Base-by-base conservation (phyloP, 1,284 basidiomycete species). In the Ceratobasidium papillatum region DNA sequence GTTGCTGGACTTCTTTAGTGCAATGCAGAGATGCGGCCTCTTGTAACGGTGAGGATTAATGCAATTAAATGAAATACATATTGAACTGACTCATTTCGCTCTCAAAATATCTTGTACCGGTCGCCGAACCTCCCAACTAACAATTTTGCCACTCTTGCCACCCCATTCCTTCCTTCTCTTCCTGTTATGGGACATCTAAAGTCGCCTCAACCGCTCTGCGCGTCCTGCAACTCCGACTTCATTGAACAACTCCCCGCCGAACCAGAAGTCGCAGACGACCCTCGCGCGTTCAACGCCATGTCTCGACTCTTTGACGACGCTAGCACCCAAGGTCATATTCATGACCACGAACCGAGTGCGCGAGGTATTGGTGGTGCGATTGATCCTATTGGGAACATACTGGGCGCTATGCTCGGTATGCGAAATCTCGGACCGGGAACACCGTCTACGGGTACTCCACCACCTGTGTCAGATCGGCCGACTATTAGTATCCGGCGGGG, bases 1-100 rank as follows among this genome's bases (percentile, higher is more conserved):
- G 22, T 41, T 30, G 51, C 2, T 54, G 30, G 27, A 47, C 45
- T 36, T 4, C 11, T 25, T 4, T 19, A 68, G 65, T 68, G 65
- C 52, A 54, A 54, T n/a, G 49, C 65, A 4, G 65, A 68, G 51
- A 68, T 68, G 65, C 65, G 65, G 2, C 65, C 65, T n/a, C 25
- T 45, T 17, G 25, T 30, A 22, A 56, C 8, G 32, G 65, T 68
- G 12, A 25, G 65, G n/a, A 8, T 51, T 49, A 25, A 7, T 51
- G 2, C 47, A 34, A 43, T 30, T 1, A 45, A 30, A 43, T 12
- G 2, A 27, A 3, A 17, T 3, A 30, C n/a, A 19, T 9, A 32
- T 41, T 58, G 56, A 58, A 34, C 30, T 19, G 30, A 58, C 7
- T 19, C 19, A 47, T 12, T 47, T 17, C 14, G 14, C 5, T 14